Evolutionary conservation across 768 basidiomycete genomes (phyloP).

Genomic region (Podaxis pistillaris): DNA sequence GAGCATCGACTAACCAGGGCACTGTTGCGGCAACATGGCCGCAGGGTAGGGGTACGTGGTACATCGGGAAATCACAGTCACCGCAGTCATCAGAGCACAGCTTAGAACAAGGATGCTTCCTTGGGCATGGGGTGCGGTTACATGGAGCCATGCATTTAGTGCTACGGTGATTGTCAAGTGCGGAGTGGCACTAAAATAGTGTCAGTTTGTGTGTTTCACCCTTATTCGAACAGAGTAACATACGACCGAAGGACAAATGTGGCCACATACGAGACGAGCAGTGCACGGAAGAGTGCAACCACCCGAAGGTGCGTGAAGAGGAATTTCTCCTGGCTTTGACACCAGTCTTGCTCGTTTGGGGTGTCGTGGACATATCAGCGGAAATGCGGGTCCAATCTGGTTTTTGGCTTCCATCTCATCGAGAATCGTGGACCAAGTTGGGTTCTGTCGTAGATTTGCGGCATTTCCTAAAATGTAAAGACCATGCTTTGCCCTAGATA

Average conservation of each 20-base stretch:
- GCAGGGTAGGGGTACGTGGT: slow-evolving; percentile 52
- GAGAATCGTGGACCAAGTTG: slow-evolving; percentile 50
- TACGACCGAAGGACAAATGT: slow-evolving; percentile 63
- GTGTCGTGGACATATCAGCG: slow-evolving; percentile 58
- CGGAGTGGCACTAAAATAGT: slow-evolving; percentile 53
- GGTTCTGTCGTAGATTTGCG: slow-evolving; percentile 42
- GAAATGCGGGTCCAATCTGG: slow-evolving; percentile 33
- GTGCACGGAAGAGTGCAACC: slow-evolving; percentile 63
- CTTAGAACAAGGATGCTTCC: slow-evolving; percentile 57
- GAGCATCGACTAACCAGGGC: slow-evolving; percentile 42
- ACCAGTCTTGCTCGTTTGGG: slow-evolving; percentile 39
- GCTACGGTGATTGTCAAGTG: slow-evolving; percentile 51
- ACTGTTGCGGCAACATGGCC: slow-evolving; percentile 46
- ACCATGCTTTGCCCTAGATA: slow-evolving; percentile 74
- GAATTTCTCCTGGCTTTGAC: slow-evolving; percentile 51
- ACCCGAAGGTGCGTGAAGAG: slow-evolving; percentile 55
- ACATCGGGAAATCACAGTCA: slow-evolving; percentile 45
- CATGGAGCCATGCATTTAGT: slow-evolving; percentile 50
- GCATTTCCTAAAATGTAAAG: slow-evolving; percentile 74
- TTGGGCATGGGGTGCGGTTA: slow-evolving; percentile 43
- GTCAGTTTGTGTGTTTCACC: neutral
- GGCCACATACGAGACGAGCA: slow-evolving; percentile 55
- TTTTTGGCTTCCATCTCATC: slow-evolving; percentile 48
- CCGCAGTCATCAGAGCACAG: slow-evolving; percentile 54
- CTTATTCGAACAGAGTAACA: neutral